Conservation (phyloP, 306 rosid species). For the Mimosa pudica region DNA sequence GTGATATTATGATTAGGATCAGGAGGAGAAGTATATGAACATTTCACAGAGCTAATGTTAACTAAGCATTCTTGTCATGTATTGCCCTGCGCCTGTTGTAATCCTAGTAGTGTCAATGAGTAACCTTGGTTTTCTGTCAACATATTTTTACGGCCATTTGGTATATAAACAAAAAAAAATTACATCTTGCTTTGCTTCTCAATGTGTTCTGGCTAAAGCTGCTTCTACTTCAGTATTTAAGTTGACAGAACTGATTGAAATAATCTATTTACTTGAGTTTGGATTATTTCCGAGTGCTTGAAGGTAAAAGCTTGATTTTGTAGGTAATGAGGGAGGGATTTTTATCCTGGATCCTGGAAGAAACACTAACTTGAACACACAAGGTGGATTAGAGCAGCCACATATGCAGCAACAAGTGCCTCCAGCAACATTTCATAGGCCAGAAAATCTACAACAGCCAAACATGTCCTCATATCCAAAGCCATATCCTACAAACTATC, state of each 20-base stretch:
- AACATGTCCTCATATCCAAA: conserved; percentile 40
- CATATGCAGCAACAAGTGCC: conserved; percentile 42
- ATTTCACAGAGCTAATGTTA: conserved; percentile 8
- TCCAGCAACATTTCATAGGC: conserved; percentile 36
- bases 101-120: background rate
- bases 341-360: conserved; percentile 37
- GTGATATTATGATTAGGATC: too few relatives aligned
- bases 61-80: background rate
- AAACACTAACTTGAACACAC: conserved; percentile 41
- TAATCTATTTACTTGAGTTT: background rate
- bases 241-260: background rate
- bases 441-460: conserved; percentile 44
- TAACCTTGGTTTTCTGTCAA: background rate
- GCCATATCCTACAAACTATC: conserved; percentile 48
- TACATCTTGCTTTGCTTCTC: background rate
- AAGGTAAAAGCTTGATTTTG: conserved; percentile 16
- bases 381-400: conserved; percentile 45
- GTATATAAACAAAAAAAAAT: background rate
- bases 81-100: background rate
- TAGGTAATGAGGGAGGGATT: conserved; percentile 53
- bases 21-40: background rate
- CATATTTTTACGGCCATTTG: background rate
- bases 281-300: conserved; percentile 6
- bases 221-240: conserved; percentile 31
- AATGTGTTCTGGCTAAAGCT: background rate